Base-by-base conservation (phyloP, 345 rosid genomes). In the Eucalyptus pauciflora region DNA sequence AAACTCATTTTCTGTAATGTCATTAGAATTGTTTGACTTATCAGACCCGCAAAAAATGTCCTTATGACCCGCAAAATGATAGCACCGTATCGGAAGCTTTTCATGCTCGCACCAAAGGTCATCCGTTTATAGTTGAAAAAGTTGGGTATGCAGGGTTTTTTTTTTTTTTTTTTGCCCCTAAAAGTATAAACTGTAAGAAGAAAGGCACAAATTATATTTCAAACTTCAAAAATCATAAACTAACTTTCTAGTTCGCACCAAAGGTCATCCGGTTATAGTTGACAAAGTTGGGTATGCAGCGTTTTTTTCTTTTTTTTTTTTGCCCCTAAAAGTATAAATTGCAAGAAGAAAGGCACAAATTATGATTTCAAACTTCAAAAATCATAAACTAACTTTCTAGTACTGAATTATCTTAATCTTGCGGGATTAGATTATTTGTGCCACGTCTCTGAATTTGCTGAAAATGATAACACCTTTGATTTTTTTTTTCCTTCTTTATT, bases 401-500 rank as follows among this genome's bases (percentile, higher is more conserved):
- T 33, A 33, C 45, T 33, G 25, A 33, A 33, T 33, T 3, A 33
- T 71, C 13, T 71, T 71, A 33, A 71, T 71, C 45, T 33, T 71
- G 81, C 45, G 2, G 13, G 81, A 33, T 33, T 33, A 33, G 45
- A 69, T 69, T 69, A 69, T 69, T 71, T 4, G 0, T 18, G 46
- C 46, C 46, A 1, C 1, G 7, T 5, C 46, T 71, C 1, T 71
- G 45, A 33, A 5, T 17, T 33, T 1, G 4, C 13, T 33, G 46
- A 33, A 33, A 71, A 18, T 71, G 45, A 17, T 9, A 5, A 13
- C 25, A 71, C 25, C 25, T 18, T 37, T 16, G 24, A 17, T 17
- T 37, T 16, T 69, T 8, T 69, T 9, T 7, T 18, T 0, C 9
- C 2, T 8, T 7, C 0, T 1, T n/a, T n/a, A n/a, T n/a, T n/a